phyloP scores from a whole-genome alignment of 2,329 filamentous ascomycete species.

The Pseudogymnoascus sp. region DNA sequence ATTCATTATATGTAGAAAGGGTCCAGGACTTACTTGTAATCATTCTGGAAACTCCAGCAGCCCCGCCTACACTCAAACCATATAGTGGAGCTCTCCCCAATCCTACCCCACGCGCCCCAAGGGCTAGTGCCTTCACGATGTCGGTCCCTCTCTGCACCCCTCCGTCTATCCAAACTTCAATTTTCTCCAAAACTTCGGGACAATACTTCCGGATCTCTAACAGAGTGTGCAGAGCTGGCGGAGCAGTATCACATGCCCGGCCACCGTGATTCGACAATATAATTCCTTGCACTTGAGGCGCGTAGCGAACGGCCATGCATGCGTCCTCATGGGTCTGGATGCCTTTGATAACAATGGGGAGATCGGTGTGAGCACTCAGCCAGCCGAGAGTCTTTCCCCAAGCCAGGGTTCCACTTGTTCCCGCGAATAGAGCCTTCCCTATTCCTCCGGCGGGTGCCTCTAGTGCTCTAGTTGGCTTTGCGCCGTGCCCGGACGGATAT shows the following conservation, averaged over 20 bases:
- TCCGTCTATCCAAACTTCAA: constrained; percentile 15
- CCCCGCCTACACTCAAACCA: constrained; percentile 43
- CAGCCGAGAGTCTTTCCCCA: constrained; percentile 58
- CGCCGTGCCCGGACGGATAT: constrained; percentile 41
- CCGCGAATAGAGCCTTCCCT: constrained; percentile 50
- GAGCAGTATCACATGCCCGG: constrained; percentile 41
- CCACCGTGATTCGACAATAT: constrained; percentile 65
- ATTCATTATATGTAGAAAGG: background rate
- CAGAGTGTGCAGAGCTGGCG: constrained; percentile 48
- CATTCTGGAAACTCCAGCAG: constrained; percentile 45
- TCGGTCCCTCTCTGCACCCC: constrained; percentile 15
- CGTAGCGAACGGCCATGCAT: constrained; percentile 46
- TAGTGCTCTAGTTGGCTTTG: constrained; percentile 39
- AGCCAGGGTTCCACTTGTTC: constrained; percentile 44
- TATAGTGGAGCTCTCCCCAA: constrained; percentile 15
- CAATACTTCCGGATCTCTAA: constrained; percentile 16
- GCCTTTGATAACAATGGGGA: constrained; percentile 57
- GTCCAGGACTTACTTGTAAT: constrained; percentile 31
- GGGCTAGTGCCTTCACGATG: constrained; percentile 16
- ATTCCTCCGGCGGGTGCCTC: constrained; percentile 32
- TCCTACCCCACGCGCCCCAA: constrained; percentile 15
- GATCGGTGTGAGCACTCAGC: constrained; percentile 48
- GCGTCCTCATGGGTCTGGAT: constrained; percentile 60
- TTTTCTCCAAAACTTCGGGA: constrained; percentile 17
- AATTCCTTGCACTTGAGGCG: constrained; percentile 40